Conservation (phyloP, 306 rosid genomes). For the Trifolium dubium region DNA sequence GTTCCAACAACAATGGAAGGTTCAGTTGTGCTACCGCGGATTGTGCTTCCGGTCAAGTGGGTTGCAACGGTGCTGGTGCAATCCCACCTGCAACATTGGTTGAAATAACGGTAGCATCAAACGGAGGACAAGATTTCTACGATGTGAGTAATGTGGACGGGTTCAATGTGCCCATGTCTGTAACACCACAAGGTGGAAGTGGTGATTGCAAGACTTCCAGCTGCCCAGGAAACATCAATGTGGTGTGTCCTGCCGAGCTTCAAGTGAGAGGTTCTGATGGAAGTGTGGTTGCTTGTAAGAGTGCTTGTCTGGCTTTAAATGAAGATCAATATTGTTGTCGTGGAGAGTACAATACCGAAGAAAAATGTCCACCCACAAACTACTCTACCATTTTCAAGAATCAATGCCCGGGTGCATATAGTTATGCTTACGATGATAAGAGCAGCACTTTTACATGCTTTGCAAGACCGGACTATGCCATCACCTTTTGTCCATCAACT, state of each 20-base stretch:
- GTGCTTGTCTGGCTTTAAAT: constrained; percentile 62
- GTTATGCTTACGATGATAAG: constrained; percentile 67
- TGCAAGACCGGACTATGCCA: constrained; percentile 49
- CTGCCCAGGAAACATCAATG: constrained; percentile 48
- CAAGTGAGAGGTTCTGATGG: constrained; percentile 47
- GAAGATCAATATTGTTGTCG: constrained; percentile 58
- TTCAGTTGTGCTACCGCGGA: constrained; percentile 67
- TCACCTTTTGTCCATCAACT: constrained; percentile 62
- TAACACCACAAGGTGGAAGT: constrained; percentile 54
- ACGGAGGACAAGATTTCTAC: constrained; percentile 63
- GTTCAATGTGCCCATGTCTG: constrained; percentile 61
- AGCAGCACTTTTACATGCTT: constrained; percentile 58
- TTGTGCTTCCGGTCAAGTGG: constrained; percentile 58
- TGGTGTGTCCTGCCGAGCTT: constrained; percentile 44
- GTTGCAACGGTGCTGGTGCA: constrained; percentile 64
- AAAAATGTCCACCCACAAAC: constrained; percentile 50
- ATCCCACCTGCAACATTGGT: constrained; percentile 55
- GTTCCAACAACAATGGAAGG: constrained; percentile 46
- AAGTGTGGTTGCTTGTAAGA: constrained; percentile 61
- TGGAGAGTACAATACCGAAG: constrained; percentile 2
- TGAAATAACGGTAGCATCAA: constrained; percentile 48
- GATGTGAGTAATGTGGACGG: constrained; percentile 75
- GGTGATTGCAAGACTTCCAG: constrained; percentile 40
- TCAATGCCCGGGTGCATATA: constrained; percentile 71
- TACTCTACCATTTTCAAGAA: constrained; percentile 55